phyloP scores from a whole-genome alignment of 1,139 yeast genomes.

The Entelexis sorbosivorans region DNA sequence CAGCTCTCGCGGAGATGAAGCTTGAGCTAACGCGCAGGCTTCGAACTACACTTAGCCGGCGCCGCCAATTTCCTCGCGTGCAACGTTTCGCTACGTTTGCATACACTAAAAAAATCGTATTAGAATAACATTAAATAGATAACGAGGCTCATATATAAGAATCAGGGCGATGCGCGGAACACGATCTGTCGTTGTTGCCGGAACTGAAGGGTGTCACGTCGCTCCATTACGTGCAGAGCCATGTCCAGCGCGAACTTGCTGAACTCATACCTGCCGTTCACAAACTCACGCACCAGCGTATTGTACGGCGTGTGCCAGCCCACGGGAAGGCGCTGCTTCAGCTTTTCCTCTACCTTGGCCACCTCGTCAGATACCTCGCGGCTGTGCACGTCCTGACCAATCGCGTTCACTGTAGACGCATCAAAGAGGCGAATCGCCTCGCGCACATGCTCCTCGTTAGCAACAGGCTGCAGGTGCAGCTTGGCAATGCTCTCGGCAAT shows the following conservation, averaged over 20 bases:
- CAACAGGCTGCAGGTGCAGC: conserved; percentile 68
- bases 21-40: too few species aligned
- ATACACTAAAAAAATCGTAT: too few species aligned
- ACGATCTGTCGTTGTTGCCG: conserved; percentile 83
- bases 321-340: conserved; percentile 82
- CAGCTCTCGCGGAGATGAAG: too few species aligned
- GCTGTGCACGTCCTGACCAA: conserved; percentile 55
- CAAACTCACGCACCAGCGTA: conserved; percentile 76
- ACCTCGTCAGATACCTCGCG: conserved; percentile 56
- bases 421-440: conserved; percentile 91
- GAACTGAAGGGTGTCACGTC: conserved; percentile 76
- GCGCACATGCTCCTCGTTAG: conserved; percentile 80
- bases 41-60: too few species aligned
- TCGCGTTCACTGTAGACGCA: conserved; percentile 97
- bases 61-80: too few species aligned
- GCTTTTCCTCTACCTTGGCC: conserved; percentile 66
- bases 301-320: conserved; percentile 93
- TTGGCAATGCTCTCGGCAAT: conserved; percentile 92
- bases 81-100: too few species aligned
- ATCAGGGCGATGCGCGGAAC: conserved; percentile 63
- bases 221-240: conserved; percentile 70
- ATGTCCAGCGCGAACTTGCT: conserved; percentile 68
- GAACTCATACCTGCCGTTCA: conserved; percentile 36
- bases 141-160: not conserved
- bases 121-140: not conserved